phyloP scores from a whole-genome alignment of 495 filamentous ascomycete genomes.

The Penicillium cosmopolitanum region DNA sequence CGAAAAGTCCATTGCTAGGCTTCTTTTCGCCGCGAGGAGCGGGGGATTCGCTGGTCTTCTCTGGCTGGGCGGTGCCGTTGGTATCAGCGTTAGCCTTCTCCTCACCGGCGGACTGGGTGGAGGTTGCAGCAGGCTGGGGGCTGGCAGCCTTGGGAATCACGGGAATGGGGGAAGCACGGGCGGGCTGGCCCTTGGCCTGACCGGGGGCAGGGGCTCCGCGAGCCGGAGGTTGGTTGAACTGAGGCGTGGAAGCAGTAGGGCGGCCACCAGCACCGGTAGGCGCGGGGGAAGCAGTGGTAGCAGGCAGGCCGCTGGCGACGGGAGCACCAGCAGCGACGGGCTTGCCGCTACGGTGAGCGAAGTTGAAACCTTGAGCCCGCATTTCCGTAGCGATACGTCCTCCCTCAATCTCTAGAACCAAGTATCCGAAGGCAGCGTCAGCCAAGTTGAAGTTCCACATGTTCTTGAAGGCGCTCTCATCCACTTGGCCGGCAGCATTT shows the following conservation, averaged over 20 bases:
- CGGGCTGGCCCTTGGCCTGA: constrained; percentile 42
- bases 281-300: constrained; percentile 48
- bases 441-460: constrained; percentile 99
- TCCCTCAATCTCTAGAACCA: constrained; percentile 91
- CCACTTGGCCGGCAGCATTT: constrained; percentile 81
- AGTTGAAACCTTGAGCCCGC: constrained; percentile 99
- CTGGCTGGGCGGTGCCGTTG: constrained; percentile 41
- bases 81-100: constrained; percentile 42
- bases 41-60: constrained; percentile 45
- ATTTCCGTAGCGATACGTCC: constrained; percentile 97
- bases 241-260: constrained; percentile 37
- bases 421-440: constrained; percentile 94
- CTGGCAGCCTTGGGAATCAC: constrained; percentile 59
- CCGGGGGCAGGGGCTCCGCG: constrained; percentile 37
- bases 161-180: constrained; percentile 52
- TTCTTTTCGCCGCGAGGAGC: constrained; percentile 51
- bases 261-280: constrained; percentile 33
- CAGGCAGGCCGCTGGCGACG: constrained; percentile 35
- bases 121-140: constrained; percentile 49
- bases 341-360: constrained; percentile 78
- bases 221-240: constrained; percentile 47
- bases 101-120: constrained; percentile 39
- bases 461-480: constrained; percentile 99
- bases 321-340: constrained; percentile 42
- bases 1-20: constrained; percentile 77